Evolutionary conservation across 805 yeast genomes (phyloP).

Genomic region (Wickerhamomyces alni): DNA sequence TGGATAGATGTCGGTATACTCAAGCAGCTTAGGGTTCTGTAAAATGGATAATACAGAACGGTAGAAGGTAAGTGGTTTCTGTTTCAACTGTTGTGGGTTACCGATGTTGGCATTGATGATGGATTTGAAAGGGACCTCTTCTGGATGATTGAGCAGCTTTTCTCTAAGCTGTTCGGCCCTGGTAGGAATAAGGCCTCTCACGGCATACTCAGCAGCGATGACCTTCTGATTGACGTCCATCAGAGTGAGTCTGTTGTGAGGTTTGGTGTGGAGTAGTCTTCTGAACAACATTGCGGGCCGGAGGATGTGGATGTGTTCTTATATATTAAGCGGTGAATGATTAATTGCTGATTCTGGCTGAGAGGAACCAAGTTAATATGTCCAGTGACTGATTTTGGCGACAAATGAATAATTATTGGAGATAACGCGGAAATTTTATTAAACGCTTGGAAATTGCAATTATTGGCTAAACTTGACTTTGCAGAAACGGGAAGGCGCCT

Average conservation of each 20-base stretch:
- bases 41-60: conserved; percentile 82
- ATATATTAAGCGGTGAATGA: too few relatives aligned
- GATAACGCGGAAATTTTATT: too few relatives aligned
- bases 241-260: neutral
- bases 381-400: too few relatives aligned
- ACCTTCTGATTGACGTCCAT: conserved; percentile 66
- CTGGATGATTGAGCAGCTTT: conserved; percentile 47
- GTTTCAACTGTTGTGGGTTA: conserved; percentile 95
- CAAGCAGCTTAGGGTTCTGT: conserved; percentile 74
- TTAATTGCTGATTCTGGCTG: too few relatives aligned
- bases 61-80: conserved; percentile 90
- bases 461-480: too few relatives aligned
- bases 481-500: too few relatives aligned
- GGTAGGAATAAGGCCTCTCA: conserved; percentile 89
- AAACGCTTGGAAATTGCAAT: too few relatives aligned
- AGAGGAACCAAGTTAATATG: too few relatives aligned
- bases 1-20: conserved; percentile 34
- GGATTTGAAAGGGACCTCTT: conserved; percentile 64
- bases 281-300: too few relatives aligned
- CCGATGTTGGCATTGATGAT: conserved; percentile 94
- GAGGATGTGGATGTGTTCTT: neutral
- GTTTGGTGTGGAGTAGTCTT: neutral
- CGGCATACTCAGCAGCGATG: conserved; percentile 89
- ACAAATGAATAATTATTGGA: too few relatives aligned
- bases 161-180: conserved; percentile 79